A percentile compares a stretch with the other conserved stretches of the same genome.
Conservation (phyloP, 768 basidiomycete species). For the Serendipita sp. region DNA sequence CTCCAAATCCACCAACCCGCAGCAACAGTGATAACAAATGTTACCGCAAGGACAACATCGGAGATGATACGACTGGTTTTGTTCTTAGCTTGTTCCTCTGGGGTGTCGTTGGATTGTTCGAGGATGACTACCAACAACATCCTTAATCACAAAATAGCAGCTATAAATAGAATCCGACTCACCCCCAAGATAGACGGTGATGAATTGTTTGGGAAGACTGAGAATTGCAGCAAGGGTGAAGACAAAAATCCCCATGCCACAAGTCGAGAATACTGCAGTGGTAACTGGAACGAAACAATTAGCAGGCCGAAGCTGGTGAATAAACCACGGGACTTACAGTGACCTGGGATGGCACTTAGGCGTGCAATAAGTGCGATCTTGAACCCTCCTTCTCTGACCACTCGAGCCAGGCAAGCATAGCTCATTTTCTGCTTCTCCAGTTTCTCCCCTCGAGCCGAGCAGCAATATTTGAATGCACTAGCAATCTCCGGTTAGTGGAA, state of each 20-base stretch:
- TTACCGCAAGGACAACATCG: constrained; percentile 49
- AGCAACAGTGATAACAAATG: constrained; percentile 50
- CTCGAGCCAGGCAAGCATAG: constrained; percentile 34
- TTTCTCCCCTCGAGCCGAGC: constrained; percentile 58
- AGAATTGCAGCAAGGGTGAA: constrained; percentile 69
- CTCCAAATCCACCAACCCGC: constrained; percentile 77
- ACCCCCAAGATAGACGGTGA: constrained; percentile 83
- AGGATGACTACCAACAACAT: constrained; percentile 17
- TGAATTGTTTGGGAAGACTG: constrained; percentile 80
- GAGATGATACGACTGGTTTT: constrained; percentile 48
- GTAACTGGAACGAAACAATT: constrained; percentile 39
- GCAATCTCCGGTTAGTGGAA: neutral
- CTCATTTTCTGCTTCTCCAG: constrained; percentile 29
- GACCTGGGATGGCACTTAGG: constrained; percentile 72
- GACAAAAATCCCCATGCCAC: constrained; percentile 67
- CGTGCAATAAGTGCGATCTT: constrained; percentile 63
- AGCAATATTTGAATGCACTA: constrained; percentile 75
- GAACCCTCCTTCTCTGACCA: constrained; percentile 81
- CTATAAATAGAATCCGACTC: constrained; percentile 37
- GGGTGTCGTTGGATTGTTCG: constrained; percentile 12
- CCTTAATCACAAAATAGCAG: neutral
- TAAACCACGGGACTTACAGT: constrained; percentile 36
- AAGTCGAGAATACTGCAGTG: constrained; percentile 75
- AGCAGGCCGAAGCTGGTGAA: neutral
- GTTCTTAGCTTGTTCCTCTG: constrained; percentile 19